Evolutionary conservation across 306 rosid genomes (phyloP), one percentile per base, ranked within the genome.

Genomic region (Castanea crenata): DNA sequence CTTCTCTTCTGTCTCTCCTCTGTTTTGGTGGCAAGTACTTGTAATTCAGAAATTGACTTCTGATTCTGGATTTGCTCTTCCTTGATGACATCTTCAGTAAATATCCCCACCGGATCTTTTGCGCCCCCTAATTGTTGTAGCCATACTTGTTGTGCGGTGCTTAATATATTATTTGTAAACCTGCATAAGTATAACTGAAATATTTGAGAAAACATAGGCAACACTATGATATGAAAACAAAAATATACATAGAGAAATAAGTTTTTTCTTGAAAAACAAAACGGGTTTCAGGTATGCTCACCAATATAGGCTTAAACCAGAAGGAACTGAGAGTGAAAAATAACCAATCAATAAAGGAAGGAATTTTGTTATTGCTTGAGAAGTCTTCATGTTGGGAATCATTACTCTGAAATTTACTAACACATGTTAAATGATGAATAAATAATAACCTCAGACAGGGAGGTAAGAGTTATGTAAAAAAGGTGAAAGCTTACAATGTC

Each of bases 261-360:
- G 6, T 63, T 11, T 51, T 76, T 62, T 46, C n/a, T 35, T 72
- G 44, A 7, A 38, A 46, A 52, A 73, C 78, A 44, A 41, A 46
- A 67, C 75, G 56, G 73, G 69, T 55, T 75, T 79, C 73, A 73
- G 27, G 34, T 76, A 23, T 67, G 76, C 96, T 87, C 79, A 96
- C 99, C 99, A 96, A 80, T 96, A 96, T 76, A 96, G 99, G 85
- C 99, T 93, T 78, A 96, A 88, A 81, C 99, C 99, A 20, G 99
- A 96, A 85, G 99, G 99, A 80, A 96, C 99, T 54, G 99, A 96
- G 32, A 96, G 96, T 54, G 99, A 82, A 87, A 96, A 96, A 80
- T 96, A 96, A 79, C 99, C 99, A 59, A 96, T 93, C 93, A 96
- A 81, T 77, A 96, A 86, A 5, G 98, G 99, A 82, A 96, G 96